A percentile compares a stretch with the other conserved stretches of the same genome.
Conservation (phyloP, 306 rosid species). For the Styphnolobium japonicum region DNA sequence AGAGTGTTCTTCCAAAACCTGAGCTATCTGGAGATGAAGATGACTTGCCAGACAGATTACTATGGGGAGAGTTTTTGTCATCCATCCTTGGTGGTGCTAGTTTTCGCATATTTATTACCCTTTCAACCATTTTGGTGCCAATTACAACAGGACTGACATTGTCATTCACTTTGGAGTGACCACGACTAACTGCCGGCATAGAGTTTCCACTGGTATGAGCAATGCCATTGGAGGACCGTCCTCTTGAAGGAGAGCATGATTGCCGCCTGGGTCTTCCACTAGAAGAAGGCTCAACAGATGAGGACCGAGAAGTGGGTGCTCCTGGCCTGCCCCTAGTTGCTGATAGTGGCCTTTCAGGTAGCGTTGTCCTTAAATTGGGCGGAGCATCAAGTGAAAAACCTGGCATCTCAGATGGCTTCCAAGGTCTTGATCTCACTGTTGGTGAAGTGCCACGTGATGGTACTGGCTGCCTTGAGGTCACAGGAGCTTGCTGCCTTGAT, state of each 20-base stretch:
- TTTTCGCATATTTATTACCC: constrained; percentile 90
- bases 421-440: constrained; percentile 81
- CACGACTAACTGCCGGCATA: constrained; percentile 82
- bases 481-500: constrained; percentile 52
- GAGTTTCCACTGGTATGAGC: constrained; percentile 76
- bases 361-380: constrained; percentile 82
- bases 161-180: constrained; percentile 63
- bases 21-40: constrained; percentile 84
- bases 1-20: constrained; percentile 91
- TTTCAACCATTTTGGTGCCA: constrained; percentile 94
- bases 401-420: constrained; percentile 97
- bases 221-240: constrained; percentile 64
- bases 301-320: constrained; percentile 83
- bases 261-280: constrained; percentile 80
- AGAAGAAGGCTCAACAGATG: constrained; percentile 79
- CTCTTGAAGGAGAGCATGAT: constrained; percentile 98
- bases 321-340: constrained; percentile 95
- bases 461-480: constrained; percentile 42
- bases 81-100: constrained; percentile 85
- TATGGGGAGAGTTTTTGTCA: constrained; percentile 74
- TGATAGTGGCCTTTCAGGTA: constrained; percentile 86
- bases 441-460: constrained; percentile 92
- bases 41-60: constrained; percentile 78
- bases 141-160: constrained; percentile 77
- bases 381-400: constrained; percentile 94